A percentile compares a stretch with the other conserved stretches of the same genome.
These are phyloP conservation scores for Arctostaphylos glauca DNA, from an alignment of 148 eudicot species.

Conservation along the genomic window DNA sequence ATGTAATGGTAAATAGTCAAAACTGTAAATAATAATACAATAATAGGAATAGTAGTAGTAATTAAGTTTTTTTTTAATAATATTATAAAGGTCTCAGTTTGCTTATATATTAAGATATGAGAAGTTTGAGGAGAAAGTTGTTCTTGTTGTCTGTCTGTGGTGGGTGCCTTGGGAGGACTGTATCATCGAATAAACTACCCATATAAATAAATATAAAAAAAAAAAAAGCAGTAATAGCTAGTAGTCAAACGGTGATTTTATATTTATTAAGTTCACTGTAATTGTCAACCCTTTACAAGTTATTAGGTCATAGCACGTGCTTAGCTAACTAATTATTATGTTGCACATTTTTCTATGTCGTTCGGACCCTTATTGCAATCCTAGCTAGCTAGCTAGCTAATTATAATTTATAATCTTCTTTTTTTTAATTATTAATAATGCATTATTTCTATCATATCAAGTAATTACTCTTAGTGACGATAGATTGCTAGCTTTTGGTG, in stretches of 20 bases:
- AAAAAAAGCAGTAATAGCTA: not conserved
- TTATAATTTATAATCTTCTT: not conserved
- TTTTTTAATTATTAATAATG: not conserved
- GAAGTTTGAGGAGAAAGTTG: conserved; percentile 10
- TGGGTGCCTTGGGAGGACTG: conserved; percentile 13
- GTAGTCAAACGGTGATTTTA: not conserved
- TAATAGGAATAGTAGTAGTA: not conserved
- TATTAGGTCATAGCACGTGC: not conserved
- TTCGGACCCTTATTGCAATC: no score
- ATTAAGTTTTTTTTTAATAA: not conserved
- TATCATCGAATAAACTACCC: not conserved
- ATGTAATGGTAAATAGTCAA: not conserved
- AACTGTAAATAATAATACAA: not conserved
- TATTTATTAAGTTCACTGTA: not conserved
- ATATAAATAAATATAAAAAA: no score
- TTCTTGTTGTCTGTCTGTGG: not conserved
- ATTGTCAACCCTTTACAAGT: not conserved
- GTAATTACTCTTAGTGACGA: not conserved
- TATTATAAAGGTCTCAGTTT: not conserved
- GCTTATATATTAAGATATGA: not conserved
- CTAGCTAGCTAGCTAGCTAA: no score
- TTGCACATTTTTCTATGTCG: no score
- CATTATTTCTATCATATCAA: not conserved
- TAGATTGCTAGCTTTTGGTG: not conserved
- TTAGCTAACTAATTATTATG: not conserved